Base-by-base conservation (phyloP, 2,329 filamentous ascomycete genomes). In the Aspergillus chevalieri region DNA sequence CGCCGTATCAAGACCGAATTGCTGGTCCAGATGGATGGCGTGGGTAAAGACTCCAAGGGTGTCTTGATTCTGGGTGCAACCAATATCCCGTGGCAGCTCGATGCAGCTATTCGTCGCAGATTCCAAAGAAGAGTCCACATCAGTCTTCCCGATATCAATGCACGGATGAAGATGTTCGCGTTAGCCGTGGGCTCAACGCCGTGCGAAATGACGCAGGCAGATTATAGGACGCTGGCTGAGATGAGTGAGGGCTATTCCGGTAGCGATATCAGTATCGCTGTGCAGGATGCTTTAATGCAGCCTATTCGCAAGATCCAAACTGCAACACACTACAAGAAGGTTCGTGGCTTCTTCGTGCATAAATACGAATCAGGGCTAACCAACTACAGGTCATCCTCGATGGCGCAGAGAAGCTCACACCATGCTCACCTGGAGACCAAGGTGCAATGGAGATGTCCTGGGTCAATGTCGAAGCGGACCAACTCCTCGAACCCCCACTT, bases 11-110 rank as follows among this genome's bases (percentile, higher is more conserved):
- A 98, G 75, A 98, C 93, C 0, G 93, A 98, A 71, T 84, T 98
- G 64, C 83, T 98, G 12, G 92, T 98, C 15, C 93, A 98, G 72
- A 98, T 98, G 93, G 93, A 98, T 62, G 94, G 93, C 73, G 93
- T 98, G 8, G 94, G 93, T 55, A 92, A 94, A 55, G 93, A 98
- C 71, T 92, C 87, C 54, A 90, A 87, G 62, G 93, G 92, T 17
- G 92, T 98, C 7, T 77, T 98, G 21, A 94, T 98, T 38, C 81
- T 98, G 3, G 93, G 93, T 52, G 93, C 93, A 47, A 98, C 93
- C 49, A 98, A 98, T 68, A 97, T 98, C 54, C 93, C 93, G 15
- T 98, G 93, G 93, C 92, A 98, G 76, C 80, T 98, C 44, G 93
- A 98, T 68, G 87, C 89, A 9, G 93, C 93, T 60, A 98, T 98